phyloP scores from a whole-genome alignment of 306 rosid genomes.

The Cicer arietinum region DNA sequence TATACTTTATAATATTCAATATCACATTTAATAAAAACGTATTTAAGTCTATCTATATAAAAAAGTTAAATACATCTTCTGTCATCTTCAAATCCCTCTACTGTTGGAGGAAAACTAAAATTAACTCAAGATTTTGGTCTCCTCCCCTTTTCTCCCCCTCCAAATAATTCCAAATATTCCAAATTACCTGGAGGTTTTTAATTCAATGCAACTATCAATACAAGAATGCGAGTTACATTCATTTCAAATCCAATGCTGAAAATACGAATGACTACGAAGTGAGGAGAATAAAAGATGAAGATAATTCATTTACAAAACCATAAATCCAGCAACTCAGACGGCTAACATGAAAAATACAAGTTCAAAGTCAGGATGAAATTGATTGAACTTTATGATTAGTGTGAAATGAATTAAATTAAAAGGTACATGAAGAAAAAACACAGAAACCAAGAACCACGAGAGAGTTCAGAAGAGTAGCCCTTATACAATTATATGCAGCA shows the following conservation, averaged over 20 bases:
- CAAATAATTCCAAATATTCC: too few species aligned
- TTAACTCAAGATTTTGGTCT: too few species aligned
- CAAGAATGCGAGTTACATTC: not conserved
- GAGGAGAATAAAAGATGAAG: constrained; percentile 6
- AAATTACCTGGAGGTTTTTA: too few species aligned
- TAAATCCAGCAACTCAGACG: constrained; percentile 37
- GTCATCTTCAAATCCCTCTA: too few species aligned
- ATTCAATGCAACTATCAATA: not conserved
- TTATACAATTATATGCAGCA: constrained; percentile 51
- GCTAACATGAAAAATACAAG: constrained; percentile 40
- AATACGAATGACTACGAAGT: not conserved
- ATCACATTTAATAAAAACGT: too few species aligned
- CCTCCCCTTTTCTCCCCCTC: too few species aligned
- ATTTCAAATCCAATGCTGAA: not conserved
- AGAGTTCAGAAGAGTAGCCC: constrained; percentile 50
- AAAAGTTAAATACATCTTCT: too few species aligned
- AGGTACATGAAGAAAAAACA: constrained; percentile 51
- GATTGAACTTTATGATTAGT: constrained; percentile 56
- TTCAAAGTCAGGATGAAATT: constrained; percentile 47
- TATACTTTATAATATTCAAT: too few species aligned
- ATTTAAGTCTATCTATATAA: too few species aligned
- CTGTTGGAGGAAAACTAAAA: too few species aligned
- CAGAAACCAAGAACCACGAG: constrained; percentile 39
- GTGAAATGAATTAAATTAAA: constrained; percentile 58
- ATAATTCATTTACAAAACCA: constrained; percentile 39